Base-by-base conservation (phyloP, 2,329 filamentous ascomycete genomes). In the Penicillium capsulatum region DNA sequence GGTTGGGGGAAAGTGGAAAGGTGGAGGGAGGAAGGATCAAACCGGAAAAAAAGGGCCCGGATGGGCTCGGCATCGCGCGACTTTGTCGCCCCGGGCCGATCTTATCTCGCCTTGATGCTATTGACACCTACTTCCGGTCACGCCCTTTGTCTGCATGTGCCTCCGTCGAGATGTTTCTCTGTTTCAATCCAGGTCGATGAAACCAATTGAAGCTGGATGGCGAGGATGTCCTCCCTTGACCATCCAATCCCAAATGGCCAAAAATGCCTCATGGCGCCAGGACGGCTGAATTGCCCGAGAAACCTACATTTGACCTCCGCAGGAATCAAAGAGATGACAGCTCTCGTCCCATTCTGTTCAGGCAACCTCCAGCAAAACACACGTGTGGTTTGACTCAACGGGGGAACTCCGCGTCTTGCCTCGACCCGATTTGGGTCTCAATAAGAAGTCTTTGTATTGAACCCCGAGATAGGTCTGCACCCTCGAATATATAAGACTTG, bases 41-140 rank as follows among this genome's bases (percentile, higher is more conserved):
- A n/a, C n/a, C 42, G 59, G 57, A 59, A 60, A 62, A 61, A 61
- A 57, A 48, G 48, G 48, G 34, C 40, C 47, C 60, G 60, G 59
- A 60, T 60, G 51, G 51, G 54, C 59, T 61, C 59, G 59, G 60
- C 60, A 59, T 53, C 31, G 45, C 47, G 30, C 43, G 31, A 45
- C 34, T 40, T 38, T 32, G 32, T 42, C 36, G 36, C 36, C 36
- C 39, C 51, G 52, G 49, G 38, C 50, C 50, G 45, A 50, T 56
- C 49, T 54, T 50, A 55, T 53, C 46, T 45, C 22, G 22, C 20
- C n/a, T n/a, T n/a, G n/a, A n/a, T n/a, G n/a, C 13, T 35, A 37
- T 43, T 38, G 42, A 45, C 29, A 17, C 8, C 33, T 13, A 3
- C 29, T 36, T 29, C 17, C 14, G 31, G 26, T 34, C 4, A 31